Evolutionary conservation across 768 basidiomycete genomes (phyloP).

Genomic region (Brasilioporus rufonigricans): DNA sequence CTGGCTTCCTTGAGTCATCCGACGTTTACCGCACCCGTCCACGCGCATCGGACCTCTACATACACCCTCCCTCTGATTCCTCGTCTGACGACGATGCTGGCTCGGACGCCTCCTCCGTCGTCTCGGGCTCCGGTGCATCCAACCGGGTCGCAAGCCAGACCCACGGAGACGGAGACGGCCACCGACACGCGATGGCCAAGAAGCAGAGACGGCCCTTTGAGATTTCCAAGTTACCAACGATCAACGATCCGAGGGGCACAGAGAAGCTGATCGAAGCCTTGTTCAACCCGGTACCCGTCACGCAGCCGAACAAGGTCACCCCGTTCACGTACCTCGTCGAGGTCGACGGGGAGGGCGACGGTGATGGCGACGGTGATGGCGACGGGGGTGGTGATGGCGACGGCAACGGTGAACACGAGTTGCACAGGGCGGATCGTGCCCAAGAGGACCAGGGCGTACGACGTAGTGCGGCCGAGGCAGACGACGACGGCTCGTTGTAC

Average conservation of each 20-base stretch:
- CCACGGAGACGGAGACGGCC: neutral
- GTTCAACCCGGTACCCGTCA: conserved; percentile 67
- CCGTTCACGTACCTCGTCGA: conserved; percentile 40
- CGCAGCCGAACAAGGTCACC: conserved; percentile 19
- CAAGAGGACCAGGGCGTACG: neutral
- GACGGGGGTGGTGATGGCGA: conserved; percentile 19
- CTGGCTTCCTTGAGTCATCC: conserved; percentile 53
- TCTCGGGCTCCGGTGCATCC: conserved; percentile 12
- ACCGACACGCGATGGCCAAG: conserved; percentile 6
- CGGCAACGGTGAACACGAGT: conserved; percentile 4
- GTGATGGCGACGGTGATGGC: conserved; percentile 10
- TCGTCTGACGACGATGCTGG: conserved; percentile 25
- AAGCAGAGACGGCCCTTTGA: conserved; percentile 30
- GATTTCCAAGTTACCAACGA: conserved; percentile 42
- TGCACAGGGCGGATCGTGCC: neutral
- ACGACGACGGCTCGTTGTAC: conserved; percentile 22
- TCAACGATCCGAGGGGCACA: conserved; percentile 61
- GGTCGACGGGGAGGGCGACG: conserved; percentile 20
- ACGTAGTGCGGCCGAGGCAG: conserved; percentile 2
- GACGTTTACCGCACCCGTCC: conserved; percentile 54
- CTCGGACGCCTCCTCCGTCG: conserved; percentile 22
- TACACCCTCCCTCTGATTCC: conserved; percentile 22
- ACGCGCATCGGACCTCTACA: conserved; percentile 47
- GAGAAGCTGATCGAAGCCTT: conserved; percentile 75
- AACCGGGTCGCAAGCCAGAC: neutral